phyloP scores from a whole-genome alignment of 106 monocot species.

The Acorus gramineus region DNA sequence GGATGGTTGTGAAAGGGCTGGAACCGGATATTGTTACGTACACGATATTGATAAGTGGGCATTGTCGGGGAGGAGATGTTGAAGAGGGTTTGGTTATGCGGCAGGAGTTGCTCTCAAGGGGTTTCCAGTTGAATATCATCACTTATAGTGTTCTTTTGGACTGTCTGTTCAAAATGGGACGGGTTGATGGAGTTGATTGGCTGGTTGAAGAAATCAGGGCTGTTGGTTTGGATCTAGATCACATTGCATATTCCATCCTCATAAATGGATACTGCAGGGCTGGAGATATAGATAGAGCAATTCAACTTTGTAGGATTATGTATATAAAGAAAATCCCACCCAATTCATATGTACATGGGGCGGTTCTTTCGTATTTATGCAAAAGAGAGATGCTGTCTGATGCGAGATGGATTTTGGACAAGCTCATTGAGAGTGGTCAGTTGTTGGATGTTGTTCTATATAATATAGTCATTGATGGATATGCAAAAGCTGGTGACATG shows the following conservation, averaged over 20 bases:
- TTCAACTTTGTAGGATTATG: slow-evolving; percentile 42
- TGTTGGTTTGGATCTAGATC: slow-evolving; percentile 53
- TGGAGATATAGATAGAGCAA: slow-evolving; percentile 50
- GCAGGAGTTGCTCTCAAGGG: slow-evolving; percentile 34
- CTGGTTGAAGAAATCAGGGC: slow-evolving; percentile 44
- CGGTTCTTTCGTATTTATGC: slow-evolving; percentile 53
- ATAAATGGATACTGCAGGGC: slow-evolving; percentile 59
- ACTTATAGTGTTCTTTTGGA: slow-evolving; percentile 62
- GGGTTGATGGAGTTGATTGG: slow-evolving; percentile 31
- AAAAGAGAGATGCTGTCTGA: slow-evolving; percentile 33
- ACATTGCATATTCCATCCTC: slow-evolving; percentile 63
- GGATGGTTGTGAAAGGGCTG: slow-evolving; percentile 38
- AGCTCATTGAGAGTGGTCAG: slow-evolving; percentile 17
- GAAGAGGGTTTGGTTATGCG: slow-evolving; percentile 40
- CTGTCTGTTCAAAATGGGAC: slow-evolving; percentile 36
- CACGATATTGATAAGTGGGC: slow-evolving; percentile 49
- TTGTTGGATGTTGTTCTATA: slow-evolving; percentile 31
- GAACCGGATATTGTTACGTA: slow-evolving; percentile 59
- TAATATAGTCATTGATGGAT: slow-evolving; percentile 67
- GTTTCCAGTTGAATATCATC: slow-evolving; percentile 47
- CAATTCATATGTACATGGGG: slow-evolving; percentile 37
- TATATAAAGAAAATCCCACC: slow-evolving; percentile 20
- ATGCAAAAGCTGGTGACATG: slow-evolving; percentile 38
- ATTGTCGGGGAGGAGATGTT: slow-evolving; percentile 40
- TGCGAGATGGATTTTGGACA: slow-evolving; percentile 44